Percentiles rank a stretch among this genome's conserved stretches.
phyloP scores from a whole-genome alignment of 768 basidiomycete species.

The Lactifluus rugatus region DNA sequence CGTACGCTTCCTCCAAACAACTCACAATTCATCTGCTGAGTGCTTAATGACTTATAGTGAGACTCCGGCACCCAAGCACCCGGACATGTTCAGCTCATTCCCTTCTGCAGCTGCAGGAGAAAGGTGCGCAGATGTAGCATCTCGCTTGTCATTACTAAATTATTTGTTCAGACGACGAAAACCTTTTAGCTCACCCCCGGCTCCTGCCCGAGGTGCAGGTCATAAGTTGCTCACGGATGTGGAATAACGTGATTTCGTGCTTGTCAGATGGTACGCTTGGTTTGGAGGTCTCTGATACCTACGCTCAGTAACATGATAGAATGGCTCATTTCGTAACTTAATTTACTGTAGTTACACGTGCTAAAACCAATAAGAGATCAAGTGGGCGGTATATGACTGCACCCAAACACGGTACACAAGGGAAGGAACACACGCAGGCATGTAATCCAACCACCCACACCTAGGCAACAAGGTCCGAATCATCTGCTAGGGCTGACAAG shows the following conservation, averaged over 20 bases:
- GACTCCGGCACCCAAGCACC: constrained; percentile 91
- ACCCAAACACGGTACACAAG: background rate
- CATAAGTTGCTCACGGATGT: constrained; percentile 58
- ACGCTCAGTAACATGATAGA: background rate
- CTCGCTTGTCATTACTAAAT: background rate
- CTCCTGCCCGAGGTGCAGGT: constrained; percentile 62
- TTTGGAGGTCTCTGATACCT: background rate
- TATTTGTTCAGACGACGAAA: constrained; percentile 53
- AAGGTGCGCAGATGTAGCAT: constrained; percentile 45
- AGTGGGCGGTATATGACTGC: background rate
- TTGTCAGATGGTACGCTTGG: background rate
- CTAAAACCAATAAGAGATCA: background rate
- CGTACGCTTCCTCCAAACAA: constrained; percentile 36
- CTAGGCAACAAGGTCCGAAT: constrained; percentile 6
- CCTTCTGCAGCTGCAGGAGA: constrained; percentile 95
- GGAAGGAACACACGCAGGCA: background rate
- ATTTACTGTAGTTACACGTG: background rate
- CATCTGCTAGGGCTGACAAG: constrained; percentile 19
- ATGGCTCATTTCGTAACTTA: background rate
- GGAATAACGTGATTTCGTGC: constrained; percentile 27
- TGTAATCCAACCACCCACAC: background rate
- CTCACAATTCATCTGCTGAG: background rate
- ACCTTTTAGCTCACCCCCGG: constrained; percentile 70
- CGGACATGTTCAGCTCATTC: constrained; percentile 91
- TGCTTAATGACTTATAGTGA: constrained; percentile 42